Base-by-base conservation (phyloP, 2,329 filamentous ascomycete genomes). In the Eutypella sp. region DNA sequence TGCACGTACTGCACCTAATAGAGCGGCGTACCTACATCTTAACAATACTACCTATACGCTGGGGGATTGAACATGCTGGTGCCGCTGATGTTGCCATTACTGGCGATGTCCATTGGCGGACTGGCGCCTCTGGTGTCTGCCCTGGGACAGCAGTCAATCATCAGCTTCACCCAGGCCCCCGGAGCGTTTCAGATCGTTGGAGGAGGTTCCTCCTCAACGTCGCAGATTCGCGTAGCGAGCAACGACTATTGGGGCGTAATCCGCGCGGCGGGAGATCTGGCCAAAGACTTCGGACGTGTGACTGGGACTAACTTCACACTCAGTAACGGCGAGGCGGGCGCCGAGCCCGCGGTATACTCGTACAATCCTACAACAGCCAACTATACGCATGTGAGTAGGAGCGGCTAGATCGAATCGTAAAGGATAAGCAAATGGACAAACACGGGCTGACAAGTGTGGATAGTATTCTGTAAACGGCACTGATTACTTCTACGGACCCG, bases 161-260 rank as follows among this genome's bases (percentile, higher is more conserved):
- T 64, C 46, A 57, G 56, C 51, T 62, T 64, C 37, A 50, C 47
- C 3, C 34, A 31, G 9, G 44, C 19, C 6, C 42, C 51, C 3
- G 52, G 47, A 2, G 52, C 54, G 41, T 53, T 64, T 20, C 59
- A 58, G 43, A 25, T 63, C 19, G 52, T 52, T 27, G 60, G 61
- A 9, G 60, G 61, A 9, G 55, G 59, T 8, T 40, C 49, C 10
- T 51, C 59, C 33, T 45, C 57, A 2, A 52, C 48, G 18, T 59
- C 61, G 9, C 60, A 63, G 46, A 79, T 84, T 42, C 66, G 77
- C 3, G 69, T 82, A n/a, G 77, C 78, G 9, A 56, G 63, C 18
- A 67, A 77, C 45, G 84, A 87, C 48, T 85, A 78, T 70, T 83
- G 80, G 67, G 84, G 82, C 46, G 84, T 87, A 1, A 72, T 86